Percentiles rank a stretch among this genome's conserved stretches.
phyloP scores from a whole-genome alignment of 495 filamentous ascomycete species.

The Podospora appendiculata region DNA sequence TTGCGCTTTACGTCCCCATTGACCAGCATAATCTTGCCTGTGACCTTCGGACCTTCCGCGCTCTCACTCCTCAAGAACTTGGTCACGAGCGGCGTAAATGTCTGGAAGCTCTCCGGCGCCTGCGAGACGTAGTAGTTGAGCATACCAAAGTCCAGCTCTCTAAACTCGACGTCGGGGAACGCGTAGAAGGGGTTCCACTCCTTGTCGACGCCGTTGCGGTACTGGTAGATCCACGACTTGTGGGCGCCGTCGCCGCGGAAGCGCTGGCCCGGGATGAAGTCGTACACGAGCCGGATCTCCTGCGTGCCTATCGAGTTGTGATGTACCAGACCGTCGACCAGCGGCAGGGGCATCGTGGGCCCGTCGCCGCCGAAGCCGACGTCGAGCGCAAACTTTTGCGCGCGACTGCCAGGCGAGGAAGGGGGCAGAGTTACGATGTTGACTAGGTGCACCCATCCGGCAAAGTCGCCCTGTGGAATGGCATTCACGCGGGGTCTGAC shows the following conservation, averaged over 20 bases:
- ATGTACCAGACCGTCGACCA: constrained; percentile 32
- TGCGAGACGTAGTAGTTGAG: constrained; percentile 49
- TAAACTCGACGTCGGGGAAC: constrained; percentile 55
- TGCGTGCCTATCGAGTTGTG: constrained; percentile 39
- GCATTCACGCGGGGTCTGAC: constrained; percentile 21
- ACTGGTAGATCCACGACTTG: constrained; percentile 58
- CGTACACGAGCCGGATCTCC: constrained; percentile 39
- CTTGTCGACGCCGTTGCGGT: constrained; percentile 33
- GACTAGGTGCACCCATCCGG: constrained; percentile 52
- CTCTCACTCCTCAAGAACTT: constrained; percentile 42
- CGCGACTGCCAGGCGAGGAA: constrained; percentile 30
- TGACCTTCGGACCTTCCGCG: constrained; percentile 29
- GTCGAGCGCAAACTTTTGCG: constrained; percentile 46
- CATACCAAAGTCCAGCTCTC: constrained; percentile 52
- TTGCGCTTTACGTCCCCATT: constrained; percentile 50
- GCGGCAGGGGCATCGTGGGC: constrained; percentile 44
- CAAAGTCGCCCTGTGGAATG: constrained; percentile 28
- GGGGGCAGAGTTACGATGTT: constrained; percentile 43
- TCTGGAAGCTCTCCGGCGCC: constrained; percentile 39
- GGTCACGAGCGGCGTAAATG: constrained; percentile 42
- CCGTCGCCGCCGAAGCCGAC: constrained; percentile 59
- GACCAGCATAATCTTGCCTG: constrained; percentile 54
- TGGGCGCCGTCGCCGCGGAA: constrained; percentile 26
- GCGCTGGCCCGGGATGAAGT: constrained; percentile 39
- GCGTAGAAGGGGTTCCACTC: constrained; percentile 52